Conservation (phyloP, 2,329 filamentous ascomycete species). For the Penicillium sp. region DNA sequence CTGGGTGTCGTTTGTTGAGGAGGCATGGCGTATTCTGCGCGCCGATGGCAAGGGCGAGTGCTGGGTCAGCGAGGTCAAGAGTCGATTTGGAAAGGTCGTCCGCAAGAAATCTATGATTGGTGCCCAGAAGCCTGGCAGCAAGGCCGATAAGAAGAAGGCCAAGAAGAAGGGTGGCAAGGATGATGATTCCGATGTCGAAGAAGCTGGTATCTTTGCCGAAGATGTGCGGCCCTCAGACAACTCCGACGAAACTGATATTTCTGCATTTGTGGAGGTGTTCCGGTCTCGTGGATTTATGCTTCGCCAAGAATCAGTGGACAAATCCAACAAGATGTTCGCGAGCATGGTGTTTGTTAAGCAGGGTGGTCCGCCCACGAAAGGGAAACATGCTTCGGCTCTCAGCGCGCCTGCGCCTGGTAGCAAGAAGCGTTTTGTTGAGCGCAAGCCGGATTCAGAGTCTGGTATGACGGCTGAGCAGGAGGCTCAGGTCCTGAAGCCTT, state of each 20-base stretch:
- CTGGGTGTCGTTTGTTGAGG: slow-evolving; percentile 94
- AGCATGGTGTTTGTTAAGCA: slow-evolving; percentile 92
- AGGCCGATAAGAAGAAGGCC: slow-evolving; percentile 43
- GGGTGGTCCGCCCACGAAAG: slow-evolving; percentile 63
- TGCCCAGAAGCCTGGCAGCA: slow-evolving; percentile 39
- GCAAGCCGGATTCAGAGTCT: slow-evolving; percentile 48
- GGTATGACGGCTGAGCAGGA: slow-evolving; percentile 58
- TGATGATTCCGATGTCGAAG: slow-evolving; percentile 42
- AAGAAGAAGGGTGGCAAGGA: slow-evolving; percentile 48
- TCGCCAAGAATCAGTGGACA: slow-evolving; percentile 67
- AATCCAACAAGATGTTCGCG: slow-evolving; percentile 97
- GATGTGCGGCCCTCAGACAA: slow-evolving; percentile 53
- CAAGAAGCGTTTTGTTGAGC: slow-evolving; percentile 56
- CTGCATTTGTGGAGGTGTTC: slow-evolving; percentile 80
- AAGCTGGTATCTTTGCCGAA: slow-evolving; percentile 53
- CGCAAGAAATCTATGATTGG: slow-evolving; percentile 43
- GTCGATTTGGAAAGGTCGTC: slow-evolving; percentile 67
- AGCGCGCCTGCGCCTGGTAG: slow-evolving; percentile 32
- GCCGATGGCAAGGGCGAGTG: slow-evolving; percentile 81
- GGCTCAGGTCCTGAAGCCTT: slow-evolving; percentile 80
- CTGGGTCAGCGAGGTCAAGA: slow-evolving; percentile 97
- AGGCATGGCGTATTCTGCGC: slow-evolving; percentile 85
- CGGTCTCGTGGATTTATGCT: slow-evolving; percentile 79
- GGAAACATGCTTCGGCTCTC: slow-evolving; percentile 58
- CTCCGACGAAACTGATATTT: slow-evolving; percentile 75